Evolutionary conservation across 768 basidiomycete genomes (phyloP).

Genomic region (Paxillus involutus): DNA sequence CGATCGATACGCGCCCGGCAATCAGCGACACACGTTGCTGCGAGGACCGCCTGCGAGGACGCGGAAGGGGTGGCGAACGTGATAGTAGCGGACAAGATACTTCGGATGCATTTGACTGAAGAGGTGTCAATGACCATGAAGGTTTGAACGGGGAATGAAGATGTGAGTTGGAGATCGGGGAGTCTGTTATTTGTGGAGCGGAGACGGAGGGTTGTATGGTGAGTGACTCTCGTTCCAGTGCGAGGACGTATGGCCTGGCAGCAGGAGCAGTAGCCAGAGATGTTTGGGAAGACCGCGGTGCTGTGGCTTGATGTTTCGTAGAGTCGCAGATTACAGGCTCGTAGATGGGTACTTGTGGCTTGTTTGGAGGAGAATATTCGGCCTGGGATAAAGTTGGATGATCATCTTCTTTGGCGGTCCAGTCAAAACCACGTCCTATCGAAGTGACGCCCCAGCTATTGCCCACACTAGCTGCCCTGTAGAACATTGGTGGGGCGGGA

Average conservation of each 20-base stretch:
- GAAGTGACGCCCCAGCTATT: slow-evolving; percentile 86
- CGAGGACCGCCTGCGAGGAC: slow-evolving; percentile 74
- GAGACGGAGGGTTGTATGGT: slow-evolving; percentile 27
- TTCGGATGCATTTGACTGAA: slow-evolving; percentile 18
- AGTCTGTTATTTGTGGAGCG: slow-evolving; percentile 30
- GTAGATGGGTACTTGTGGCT: slow-evolving; percentile 6
- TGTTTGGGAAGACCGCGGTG: slow-evolving; percentile 13
- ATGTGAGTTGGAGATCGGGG: slow-evolving; percentile 26
- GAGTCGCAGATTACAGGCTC: slow-evolving; percentile 12
- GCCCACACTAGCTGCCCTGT: slow-evolving; percentile 65
- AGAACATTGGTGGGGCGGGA: slow-evolving; percentile 49
- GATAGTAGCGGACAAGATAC: slow-evolving; percentile 32
- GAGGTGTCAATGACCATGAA: slow-evolving; percentile 18
- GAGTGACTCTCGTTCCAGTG: slow-evolving; percentile 27
- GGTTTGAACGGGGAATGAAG: slow-evolving; percentile 30
- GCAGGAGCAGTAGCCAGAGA: slow-evolving; percentile 18
- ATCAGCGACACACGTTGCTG: slow-evolving; percentile 84
- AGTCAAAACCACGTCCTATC: slow-evolving; percentile 80
- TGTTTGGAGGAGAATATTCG: slow-evolving; percentile 6
- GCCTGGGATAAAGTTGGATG: slow-evolving; percentile 7
- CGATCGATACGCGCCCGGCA: slow-evolving; percentile 77
- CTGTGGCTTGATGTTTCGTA: slow-evolving; percentile 7
- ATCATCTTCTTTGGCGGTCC: slow-evolving; percentile 49
- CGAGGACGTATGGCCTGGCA: slow-evolving; percentile 24
- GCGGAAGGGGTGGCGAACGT: slow-evolving; percentile 57